Base-by-base conservation (phyloP, 257 asterid species). In the Solanum tarapatanum region DNA sequence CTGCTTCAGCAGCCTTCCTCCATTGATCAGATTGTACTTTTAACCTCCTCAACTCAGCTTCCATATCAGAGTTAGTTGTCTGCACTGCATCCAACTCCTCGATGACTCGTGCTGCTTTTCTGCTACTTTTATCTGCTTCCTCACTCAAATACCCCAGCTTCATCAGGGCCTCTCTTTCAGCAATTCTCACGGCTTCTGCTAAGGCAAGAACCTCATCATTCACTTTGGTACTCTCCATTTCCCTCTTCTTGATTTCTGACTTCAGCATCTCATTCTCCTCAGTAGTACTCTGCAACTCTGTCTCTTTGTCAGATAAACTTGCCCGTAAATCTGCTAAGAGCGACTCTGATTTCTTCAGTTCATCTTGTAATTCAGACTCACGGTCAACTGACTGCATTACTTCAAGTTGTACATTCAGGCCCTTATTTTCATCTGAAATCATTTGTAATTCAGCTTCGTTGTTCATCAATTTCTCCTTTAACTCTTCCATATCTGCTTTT, bases 1-100 rank as follows among this genome's bases (percentile, higher is more conserved):
- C 98, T 1, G 97, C 97, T 90, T 95, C 98, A 0, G 98, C 99
- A 7, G 99, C 99, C 88, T 97, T 97, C 88, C 99, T 94, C 99
- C 99, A 97, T 84, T 97, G 99, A 87, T 95, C 98, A 1, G 97
- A 91, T 83, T 95, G 99, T 88, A 94, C 96, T 85, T 93, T 97
- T 87, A 97, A 74, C 87, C 91, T 93, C 91, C 95, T 92, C 77
- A 97, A 62, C 79, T 97, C 99, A 17, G 92, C 94, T 88, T 97
- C 99, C 94, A 95, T 90, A 87, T 96, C 97, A 0, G 92, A 88
- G 91, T 89, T 93, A 26, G 93, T 93, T 13, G 93, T 92, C 88
- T 93, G 98, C 26, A 96, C 95, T 32, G 98, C 95, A 80, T 93
- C 93, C 23, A 97, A 93, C 94, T 94, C 91, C 89, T 93, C 94